Percentiles rank a stretch among this genome's conserved stretches.
These are phyloP conservation scores for Debaryomycetaceae sp. DNA, from an alignment of 1,139 yeast genomes.

Conservation along the genomic window DNA sequence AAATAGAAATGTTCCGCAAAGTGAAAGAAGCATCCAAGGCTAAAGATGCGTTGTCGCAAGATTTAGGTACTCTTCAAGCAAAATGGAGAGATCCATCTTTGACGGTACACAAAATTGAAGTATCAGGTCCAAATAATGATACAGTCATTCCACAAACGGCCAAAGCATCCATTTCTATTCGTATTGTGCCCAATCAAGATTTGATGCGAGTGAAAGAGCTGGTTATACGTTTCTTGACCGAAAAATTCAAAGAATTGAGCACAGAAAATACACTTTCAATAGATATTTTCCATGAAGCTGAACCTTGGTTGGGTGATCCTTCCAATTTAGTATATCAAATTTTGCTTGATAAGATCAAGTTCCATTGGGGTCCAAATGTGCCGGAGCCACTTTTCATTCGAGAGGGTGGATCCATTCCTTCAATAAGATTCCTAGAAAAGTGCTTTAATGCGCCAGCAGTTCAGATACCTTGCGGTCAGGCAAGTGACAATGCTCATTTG, in stretches of 20 bases:
- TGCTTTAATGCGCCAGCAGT: constrained; percentile 85
- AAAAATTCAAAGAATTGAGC: constrained; percentile 30
- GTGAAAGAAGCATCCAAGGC: constrained; percentile 43
- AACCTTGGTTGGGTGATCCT: constrained; percentile 95
- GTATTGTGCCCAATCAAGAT: constrained; percentile 89
- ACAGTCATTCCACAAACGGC: constrained; percentile 88
- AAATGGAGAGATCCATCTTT: constrained; percentile 92
- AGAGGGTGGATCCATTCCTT: constrained; percentile 97
- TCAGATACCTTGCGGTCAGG: constrained; percentile 95
- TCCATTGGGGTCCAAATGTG: constrained; percentile 60
- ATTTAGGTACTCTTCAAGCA: constrained; percentile 58
- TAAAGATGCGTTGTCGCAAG: constrained; percentile 23
- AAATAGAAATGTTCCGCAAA: constrained; percentile 57
- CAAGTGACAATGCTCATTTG: constrained; percentile 91
- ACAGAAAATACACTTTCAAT: constrained; percentile 62
- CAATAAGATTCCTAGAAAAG: constrained; percentile 80
- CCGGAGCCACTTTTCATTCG: constrained; percentile 76
- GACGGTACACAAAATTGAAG: constrained; percentile 81
- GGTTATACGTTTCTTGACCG: constrained; percentile 44
- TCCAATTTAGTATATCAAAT: constrained; percentile 67
- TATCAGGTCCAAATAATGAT: constrained; percentile 85
- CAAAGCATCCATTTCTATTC: constrained; percentile 69
- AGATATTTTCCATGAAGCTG: constrained; percentile 76
- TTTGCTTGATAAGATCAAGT: constrained; percentile 53
- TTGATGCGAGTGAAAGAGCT: constrained; percentile 51